Conservation (phyloP, 139 green algal genomes). For the Chlamydomonas sphaeroides region DNA sequence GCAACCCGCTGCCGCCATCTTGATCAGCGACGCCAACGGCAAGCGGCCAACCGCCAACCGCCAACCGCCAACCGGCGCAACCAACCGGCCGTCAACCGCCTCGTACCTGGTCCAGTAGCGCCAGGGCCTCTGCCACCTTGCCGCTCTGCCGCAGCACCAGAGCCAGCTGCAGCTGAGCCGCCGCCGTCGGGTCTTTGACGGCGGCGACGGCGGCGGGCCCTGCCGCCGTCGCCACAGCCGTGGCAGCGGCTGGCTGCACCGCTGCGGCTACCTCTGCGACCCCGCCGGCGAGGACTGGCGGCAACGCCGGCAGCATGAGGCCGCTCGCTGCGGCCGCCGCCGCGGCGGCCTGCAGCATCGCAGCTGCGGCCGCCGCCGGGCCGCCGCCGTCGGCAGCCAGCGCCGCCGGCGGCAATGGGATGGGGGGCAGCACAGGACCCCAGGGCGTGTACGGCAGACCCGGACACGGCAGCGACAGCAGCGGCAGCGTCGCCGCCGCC, state of each 20-base stretch:
- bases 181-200: not conserved
- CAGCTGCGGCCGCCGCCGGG: not conserved
- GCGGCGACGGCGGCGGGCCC: not conserved
- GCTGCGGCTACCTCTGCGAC: too few species aligned
- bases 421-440: not conserved
- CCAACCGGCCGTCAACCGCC: too few species aligned
- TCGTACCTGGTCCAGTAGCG: slow-evolving; percentile 6
- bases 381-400: not conserved
- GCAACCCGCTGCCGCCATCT: too few species aligned
- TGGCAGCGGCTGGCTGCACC: too few species aligned
- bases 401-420: not conserved
- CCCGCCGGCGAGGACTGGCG: too few species aligned
- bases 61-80: too few species aligned
- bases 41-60: too few species aligned
- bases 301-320: not conserved
- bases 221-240: too few species aligned
- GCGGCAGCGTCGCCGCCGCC: not conserved
- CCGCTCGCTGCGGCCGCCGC: too few species aligned
- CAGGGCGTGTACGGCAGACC: not conserved
- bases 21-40: too few species aligned
- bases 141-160: not conserved
- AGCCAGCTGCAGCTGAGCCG: not conserved
- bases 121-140: slow-evolving; percentile 1
- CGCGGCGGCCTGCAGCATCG: not conserved
- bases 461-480: too few species aligned